Base-by-base conservation (phyloP, 1,284 basidiomycete genomes). In the Crucibulum parvulum region DNA sequence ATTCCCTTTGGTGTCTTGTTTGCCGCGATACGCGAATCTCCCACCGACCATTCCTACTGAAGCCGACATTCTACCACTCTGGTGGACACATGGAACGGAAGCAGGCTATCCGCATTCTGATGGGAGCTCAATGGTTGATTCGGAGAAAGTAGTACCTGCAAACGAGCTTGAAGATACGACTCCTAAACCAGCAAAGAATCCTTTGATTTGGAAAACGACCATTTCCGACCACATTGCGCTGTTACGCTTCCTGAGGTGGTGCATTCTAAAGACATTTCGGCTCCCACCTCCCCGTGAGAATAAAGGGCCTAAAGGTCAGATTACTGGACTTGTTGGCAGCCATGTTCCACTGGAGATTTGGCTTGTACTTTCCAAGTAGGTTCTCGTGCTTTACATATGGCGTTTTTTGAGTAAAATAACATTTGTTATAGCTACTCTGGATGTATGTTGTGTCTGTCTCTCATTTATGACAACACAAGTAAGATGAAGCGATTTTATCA, bases 281-380 rank as follows among this genome's bases (percentile, higher is more conserved):
- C 57, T 46, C 7, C 10, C 18, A 61, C 68, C 57, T 59, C 53
- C 36, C n/a, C 45, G 18, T 52, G 62, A 43, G 58, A 57, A 47
- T n/a, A 61, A 48, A 53, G 56, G 39, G 45, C 46, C 4, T 36
- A 39, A 36, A 48, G 24, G 11, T 8, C n/a, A 18, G 10, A 31
- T 10, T 10, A 38, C 8, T 15, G 13, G 37, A n/a, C 11, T n/a
- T 3, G 76, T 84, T 6, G 86, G 88, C 57, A 86, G 84, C 58
- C 88, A 87, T 69, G 82, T 90, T 7, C 88, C 88, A 0, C 71
- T 89, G 37, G 87, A 90, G 72, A 84, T 90, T 60, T 78, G 76
- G 39, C 72, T 88, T 45, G 84, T 82, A 62, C 70, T 88, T 34
- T 83, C 81, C 50, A 84, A 72, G 78, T 81, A 51, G 51, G 60